Conservation (phyloP, 306 rosid species). For the Cucurbita moschata region DNA sequence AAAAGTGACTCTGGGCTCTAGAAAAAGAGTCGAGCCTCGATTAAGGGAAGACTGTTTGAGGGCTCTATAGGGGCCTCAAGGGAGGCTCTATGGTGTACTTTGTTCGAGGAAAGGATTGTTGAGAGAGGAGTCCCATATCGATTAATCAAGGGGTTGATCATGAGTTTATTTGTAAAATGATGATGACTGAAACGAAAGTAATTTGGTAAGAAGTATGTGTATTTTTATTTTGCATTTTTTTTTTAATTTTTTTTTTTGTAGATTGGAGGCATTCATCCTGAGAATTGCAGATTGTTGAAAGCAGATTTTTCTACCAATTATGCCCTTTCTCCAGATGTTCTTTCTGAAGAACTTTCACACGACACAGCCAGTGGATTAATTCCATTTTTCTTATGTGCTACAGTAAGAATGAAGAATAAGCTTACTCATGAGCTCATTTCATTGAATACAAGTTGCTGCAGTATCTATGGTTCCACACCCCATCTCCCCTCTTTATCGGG, state of each 20-base stretch:
- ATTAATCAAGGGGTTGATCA: too few species aligned
- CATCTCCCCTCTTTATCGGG: not conserved
- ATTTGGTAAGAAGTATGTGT: not conserved
- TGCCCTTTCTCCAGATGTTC: constrained; percentile 57
- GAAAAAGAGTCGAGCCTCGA: too few species aligned
- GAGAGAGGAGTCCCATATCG: too few species aligned
- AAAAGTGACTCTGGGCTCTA: too few species aligned
- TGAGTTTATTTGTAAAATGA: not conserved
- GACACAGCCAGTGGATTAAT: constrained; percentile 53
- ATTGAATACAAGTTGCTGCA: not conserved
- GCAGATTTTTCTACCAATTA: constrained; percentile 55
- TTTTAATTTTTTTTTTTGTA: constrained; percentile 7
- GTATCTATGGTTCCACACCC: not conserved
- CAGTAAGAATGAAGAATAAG: constrained; percentile 34
- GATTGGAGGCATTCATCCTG: constrained; percentile 78
- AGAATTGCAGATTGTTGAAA: constrained; percentile 62
- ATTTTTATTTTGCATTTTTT: too few species aligned
- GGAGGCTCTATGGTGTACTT: too few species aligned
- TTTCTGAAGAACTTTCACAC: constrained; percentile 47
- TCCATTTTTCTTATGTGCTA: constrained; percentile 87
- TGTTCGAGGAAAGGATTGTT: too few species aligned
- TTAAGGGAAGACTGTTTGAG: too few species aligned
- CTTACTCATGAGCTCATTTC: not conserved
- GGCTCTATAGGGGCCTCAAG: too few species aligned
- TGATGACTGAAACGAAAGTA: not conserved